Conservation (phyloP, 306 rosid species). For the Dryas octopetala region DNA sequence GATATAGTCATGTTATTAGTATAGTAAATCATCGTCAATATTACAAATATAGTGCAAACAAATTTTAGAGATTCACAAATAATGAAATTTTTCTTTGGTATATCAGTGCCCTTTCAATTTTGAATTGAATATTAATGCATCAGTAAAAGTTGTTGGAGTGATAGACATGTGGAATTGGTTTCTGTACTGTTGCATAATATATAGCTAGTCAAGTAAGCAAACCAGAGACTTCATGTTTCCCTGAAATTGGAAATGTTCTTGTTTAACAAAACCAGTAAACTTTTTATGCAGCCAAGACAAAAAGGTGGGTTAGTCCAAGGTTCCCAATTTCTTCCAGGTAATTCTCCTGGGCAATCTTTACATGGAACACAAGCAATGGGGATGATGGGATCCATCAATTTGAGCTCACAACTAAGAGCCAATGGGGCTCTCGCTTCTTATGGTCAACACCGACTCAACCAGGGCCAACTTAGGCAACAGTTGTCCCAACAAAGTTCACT, state of each 20-base stretch:
- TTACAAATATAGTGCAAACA: not conserved
- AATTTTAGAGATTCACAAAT: not conserved
- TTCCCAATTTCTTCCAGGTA: slow-evolving; percentile 68
- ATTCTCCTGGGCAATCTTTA: slow-evolving; percentile 72
- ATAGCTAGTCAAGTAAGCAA: not conserved
- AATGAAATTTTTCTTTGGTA: not conserved
- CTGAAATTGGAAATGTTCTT: not conserved
- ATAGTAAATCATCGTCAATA: not conserved
- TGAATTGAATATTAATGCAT: not conserved
- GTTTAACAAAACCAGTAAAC: slow-evolving; percentile 24
- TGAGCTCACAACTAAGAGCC: slow-evolving; percentile 65
- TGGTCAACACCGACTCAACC: slow-evolving; percentile 75
- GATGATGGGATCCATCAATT: slow-evolving; percentile 67
- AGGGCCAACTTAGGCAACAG: slow-evolving; percentile 78
- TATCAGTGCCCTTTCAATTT: not conserved
- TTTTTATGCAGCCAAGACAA: slow-evolving; percentile 79
- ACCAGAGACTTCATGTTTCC: slow-evolving; percentile 8
- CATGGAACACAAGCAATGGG: slow-evolving; percentile 93
- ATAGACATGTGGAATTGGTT: not conserved
- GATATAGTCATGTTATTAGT: not conserved
- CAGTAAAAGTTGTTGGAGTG: not conserved
- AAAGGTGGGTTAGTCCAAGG: slow-evolving; percentile 73
- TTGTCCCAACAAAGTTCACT: slow-evolving; percentile 69
- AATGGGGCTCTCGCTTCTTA: slow-evolving; percentile 55
- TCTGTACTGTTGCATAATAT: not conserved